Percentiles rank a stretch among this genome's conserved stretches.
Conservation (phyloP, 306 rosid genomes). For the Casuarina glauca region DNA sequence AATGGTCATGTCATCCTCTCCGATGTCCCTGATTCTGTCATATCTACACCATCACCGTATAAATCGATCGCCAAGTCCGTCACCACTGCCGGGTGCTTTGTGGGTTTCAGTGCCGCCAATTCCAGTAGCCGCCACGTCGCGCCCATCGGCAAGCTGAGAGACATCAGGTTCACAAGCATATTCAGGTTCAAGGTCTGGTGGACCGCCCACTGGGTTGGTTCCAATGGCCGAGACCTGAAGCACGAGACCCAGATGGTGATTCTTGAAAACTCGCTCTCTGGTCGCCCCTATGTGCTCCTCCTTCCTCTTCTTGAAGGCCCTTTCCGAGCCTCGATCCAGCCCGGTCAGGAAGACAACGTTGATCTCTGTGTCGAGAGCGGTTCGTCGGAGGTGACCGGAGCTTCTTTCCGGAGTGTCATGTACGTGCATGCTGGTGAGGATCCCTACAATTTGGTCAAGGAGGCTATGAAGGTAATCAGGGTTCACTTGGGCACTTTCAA, state of each 20-base stretch:
- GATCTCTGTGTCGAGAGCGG: slow-evolving; percentile 65
- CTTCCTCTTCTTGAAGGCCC: slow-evolving; percentile 64
- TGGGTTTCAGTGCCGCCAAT: slow-evolving; percentile 51
- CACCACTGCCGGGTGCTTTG: slow-evolving; percentile 42
- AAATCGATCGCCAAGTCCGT: slow-evolving; percentile 13
- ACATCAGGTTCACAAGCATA: slow-evolving; percentile 51
- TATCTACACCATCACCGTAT: slow-evolving; percentile 35
- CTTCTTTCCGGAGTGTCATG: slow-evolving; percentile 47
- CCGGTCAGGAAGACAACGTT: slow-evolving; percentile 24
- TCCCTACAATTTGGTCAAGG: slow-evolving; percentile 47
- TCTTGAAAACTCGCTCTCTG: slow-evolving; percentile 32
- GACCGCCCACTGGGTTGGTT: slow-evolving; percentile 70
- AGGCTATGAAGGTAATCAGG: slow-evolving; percentile 44
- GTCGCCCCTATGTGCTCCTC: slow-evolving; percentile 55
- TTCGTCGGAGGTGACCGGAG: too few relatives aligned
- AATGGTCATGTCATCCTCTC: slow-evolving; percentile 56
- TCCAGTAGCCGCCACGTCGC: slow-evolving; percentile 45
- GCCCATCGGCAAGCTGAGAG: slow-evolving; percentile 45
- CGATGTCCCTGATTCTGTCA: slow-evolving; percentile 50
- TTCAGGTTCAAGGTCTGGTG: slow-evolving; percentile 82
- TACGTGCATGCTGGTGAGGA: slow-evolving; percentile 58
- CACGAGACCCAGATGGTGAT: slow-evolving; percentile 65
- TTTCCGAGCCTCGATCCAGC: slow-evolving; percentile 56
- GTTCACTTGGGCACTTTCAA: slow-evolving; percentile 56
- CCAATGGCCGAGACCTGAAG: slow-evolving; percentile 46